Evolutionary conservation across 1,139 yeast species (phyloP).

Genomic region (Meyerozyma athensensis): DNA sequence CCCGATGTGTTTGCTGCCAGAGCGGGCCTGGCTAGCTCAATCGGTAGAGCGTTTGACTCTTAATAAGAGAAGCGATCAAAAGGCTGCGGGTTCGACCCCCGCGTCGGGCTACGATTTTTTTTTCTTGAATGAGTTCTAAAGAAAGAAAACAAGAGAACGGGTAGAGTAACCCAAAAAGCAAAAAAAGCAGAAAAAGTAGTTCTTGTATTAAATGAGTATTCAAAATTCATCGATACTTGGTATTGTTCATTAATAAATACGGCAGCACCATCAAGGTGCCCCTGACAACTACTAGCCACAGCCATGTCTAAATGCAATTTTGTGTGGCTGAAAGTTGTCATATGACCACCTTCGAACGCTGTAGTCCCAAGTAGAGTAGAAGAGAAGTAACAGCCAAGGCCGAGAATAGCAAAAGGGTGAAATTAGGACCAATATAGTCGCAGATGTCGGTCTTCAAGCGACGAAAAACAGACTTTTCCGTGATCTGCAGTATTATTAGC

Average conservation of each 20-base stretch:
- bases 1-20: constrained; percentile 4
- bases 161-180: no score
- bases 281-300: no score
- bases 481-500: background rate
- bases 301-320: no score
- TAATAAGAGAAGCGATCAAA: constrained; percentile 21
- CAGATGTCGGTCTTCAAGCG: background rate
- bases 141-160: no score
- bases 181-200: no score
- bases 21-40: constrained; percentile 8
- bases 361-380: background rate
- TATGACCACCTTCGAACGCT: background rate
- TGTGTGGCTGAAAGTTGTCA: no score
- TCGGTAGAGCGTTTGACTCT: constrained; percentile 4
- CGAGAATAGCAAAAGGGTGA: background rate
- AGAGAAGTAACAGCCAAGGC: background rate
- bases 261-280: no score
- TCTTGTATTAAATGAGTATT: no score
- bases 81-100: constrained; percentile 53
- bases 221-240: no score
- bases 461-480: background rate
- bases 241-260: no score
- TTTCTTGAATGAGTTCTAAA: background rate
- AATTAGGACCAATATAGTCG: background rate
- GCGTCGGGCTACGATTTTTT: constrained; percentile 34